phyloP scores from a whole-genome alignment of 805 yeast species.

The Zygosaccharomyces gambellarensis region DNA sequence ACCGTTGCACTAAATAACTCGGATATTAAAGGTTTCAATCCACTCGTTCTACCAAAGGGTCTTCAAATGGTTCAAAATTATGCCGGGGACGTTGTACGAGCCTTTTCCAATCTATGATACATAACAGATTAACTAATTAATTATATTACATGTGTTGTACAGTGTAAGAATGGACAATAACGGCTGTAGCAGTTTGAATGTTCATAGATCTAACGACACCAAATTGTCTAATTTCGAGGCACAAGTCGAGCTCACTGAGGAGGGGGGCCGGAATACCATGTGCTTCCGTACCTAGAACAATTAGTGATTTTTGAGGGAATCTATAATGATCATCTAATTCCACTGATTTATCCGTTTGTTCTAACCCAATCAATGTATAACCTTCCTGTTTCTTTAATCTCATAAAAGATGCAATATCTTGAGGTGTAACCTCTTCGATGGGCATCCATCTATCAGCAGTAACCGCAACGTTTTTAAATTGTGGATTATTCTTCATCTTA shows the following conservation, averaged over 20 bases:
- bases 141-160: conserved; percentile 31
- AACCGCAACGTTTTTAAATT: conserved; percentile 83
- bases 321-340: conserved; percentile 55
- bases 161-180: conserved; percentile 86
- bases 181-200: conserved; percentile 94
- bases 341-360: conserved; percentile 87
- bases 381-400: conserved; percentile 64
- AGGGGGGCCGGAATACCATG: conserved; percentile 89
- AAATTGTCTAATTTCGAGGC: conserved; percentile 86
- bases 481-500: conserved; percentile 54
- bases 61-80: conserved; percentile 53
- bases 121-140: neutral
- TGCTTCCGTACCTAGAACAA: conserved; percentile 78
- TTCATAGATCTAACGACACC: conserved; percentile 95
- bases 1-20: conserved; percentile 55
- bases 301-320: conserved; percentile 76
- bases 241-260: conserved; percentile 73
- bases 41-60: conserved; percentile 46
- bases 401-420: conserved; percentile 53
- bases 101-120: conserved; percentile 42
- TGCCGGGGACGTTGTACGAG: conserved; percentile 58
- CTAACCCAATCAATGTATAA: conserved; percentile 82
- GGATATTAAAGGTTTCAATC: conserved; percentile 51
- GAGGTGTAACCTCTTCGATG: conserved; percentile 64
- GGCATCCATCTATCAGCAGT: conserved; percentile 98